Conservation (phyloP, 1,284 basidiomycete genomes). For the Ustilago trichophora region DNA sequence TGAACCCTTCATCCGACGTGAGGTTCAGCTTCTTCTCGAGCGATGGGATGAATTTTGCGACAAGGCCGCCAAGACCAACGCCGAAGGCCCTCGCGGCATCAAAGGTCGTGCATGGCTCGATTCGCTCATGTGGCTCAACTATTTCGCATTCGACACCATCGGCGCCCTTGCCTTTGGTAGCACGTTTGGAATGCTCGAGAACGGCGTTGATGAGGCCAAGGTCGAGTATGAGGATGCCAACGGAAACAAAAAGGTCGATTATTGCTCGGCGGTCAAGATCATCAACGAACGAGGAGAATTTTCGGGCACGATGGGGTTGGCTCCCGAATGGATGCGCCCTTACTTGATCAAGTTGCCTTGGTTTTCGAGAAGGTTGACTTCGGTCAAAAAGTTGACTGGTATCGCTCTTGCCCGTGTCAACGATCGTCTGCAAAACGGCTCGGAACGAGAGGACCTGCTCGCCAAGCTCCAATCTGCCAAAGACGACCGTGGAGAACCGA, state of each 20-base stretch:
- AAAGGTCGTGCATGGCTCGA: constrained; percentile 67
- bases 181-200: constrained; percentile 85
- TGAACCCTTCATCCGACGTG: constrained; percentile 59
- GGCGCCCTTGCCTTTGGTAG: constrained; percentile 63
- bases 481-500: constrained; percentile 79
- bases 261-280: constrained; percentile 83
- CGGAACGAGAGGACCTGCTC: constrained; percentile 77
- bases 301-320: constrained; percentile 81
- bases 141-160: constrained; percentile 76
- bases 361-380: constrained; percentile 76
- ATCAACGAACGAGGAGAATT: constrained; percentile 89
- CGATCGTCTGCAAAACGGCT: constrained; percentile 73
- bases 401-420: constrained; percentile 80
- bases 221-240: constrained; percentile 69
- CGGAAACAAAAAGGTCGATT: constrained; percentile 68
- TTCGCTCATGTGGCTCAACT: constrained; percentile 73
- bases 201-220: constrained; percentile 77
- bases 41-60: constrained; percentile 59
- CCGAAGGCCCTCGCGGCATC: constrained; percentile 47
- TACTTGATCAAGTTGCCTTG: constrained; percentile 69
- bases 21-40: constrained; percentile 55
- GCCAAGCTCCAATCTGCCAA: constrained; percentile 79
- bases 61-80: constrained; percentile 42
- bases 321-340: constrained; percentile 72
- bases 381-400: constrained; percentile 74